These are phyloP conservation scores for Ganoderma multipileum DNA, from an alignment of 1,284 basidiomycete species.

Conservation along the genomic window DNA sequence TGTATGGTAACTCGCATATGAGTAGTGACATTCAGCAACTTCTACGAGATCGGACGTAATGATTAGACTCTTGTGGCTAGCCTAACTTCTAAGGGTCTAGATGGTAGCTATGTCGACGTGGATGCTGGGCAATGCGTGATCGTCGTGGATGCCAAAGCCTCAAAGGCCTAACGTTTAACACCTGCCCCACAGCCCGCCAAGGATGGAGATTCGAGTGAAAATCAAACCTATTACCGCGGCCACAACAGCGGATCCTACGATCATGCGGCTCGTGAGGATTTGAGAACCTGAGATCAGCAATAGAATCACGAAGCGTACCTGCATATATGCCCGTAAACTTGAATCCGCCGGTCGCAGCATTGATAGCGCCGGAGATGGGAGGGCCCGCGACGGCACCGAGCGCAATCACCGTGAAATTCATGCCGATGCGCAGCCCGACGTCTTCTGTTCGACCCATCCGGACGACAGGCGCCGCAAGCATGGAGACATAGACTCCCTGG, in stretches of 20 bases:
- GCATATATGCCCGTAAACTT: slow-evolving; percentile 66
- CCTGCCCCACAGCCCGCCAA: slow-evolving; percentile 25
- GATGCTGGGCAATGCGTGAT: not conserved
- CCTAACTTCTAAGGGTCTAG: not conserved
- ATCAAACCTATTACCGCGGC: slow-evolving; percentile 22
- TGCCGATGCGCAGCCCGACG: slow-evolving; percentile 64
- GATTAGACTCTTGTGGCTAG: not conserved
- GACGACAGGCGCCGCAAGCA: slow-evolving; percentile 62
- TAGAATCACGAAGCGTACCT: slow-evolving; percentile 43
- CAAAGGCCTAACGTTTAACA: slow-evolving; percentile 15
- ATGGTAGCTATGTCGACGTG: not conserved
- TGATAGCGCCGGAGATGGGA: slow-evolving; percentile 66
- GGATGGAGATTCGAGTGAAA: slow-evolving; percentile 18
- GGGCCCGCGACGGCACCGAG: slow-evolving; percentile 58
- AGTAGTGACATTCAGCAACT: not conserved
- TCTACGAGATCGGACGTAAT: not conserved
- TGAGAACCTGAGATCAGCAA: not conserved
- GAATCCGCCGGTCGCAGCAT: slow-evolving; percentile 50
- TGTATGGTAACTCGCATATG: not conserved
- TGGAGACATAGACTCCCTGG: slow-evolving; percentile 62
- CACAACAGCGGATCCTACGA: slow-evolving; percentile 25
- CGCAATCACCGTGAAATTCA: slow-evolving; percentile 59
- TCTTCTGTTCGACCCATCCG: slow-evolving; percentile 65
- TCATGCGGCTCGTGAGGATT: not conserved
- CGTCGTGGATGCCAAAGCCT: not conserved